phyloP scores from a whole-genome alignment of 192 early-diverging fungal genomes.

The Backusella australiensis region DNA sequence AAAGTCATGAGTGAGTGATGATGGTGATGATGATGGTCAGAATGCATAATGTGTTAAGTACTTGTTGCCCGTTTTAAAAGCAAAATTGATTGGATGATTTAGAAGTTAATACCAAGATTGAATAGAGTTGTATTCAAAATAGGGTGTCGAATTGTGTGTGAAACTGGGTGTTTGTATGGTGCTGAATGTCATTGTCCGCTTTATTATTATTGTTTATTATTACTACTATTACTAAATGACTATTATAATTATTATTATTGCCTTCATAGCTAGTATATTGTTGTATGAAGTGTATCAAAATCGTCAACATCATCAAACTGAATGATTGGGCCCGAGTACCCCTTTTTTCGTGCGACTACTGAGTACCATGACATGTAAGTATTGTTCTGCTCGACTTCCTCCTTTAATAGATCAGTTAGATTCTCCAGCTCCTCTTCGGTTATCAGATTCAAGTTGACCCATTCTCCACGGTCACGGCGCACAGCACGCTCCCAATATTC shows the following conservation, averaged over 20 bases:
- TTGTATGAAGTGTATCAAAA: conserved; percentile 13
- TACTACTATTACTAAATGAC: not conserved
- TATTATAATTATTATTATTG: not conserved
- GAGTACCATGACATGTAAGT: conserved; percentile 31
- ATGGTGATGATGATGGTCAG: not conserved
- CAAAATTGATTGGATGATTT: not conserved
- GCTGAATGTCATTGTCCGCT: not conserved
- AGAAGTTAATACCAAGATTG: not conserved
- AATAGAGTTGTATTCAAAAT: not conserved
- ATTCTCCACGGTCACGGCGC: not conserved
- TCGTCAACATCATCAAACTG: conserved; percentile 28
- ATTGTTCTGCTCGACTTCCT: conserved; percentile 15
- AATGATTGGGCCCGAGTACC: conserved; percentile 23
- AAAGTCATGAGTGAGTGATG: not conserved
- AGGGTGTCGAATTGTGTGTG: not conserved
- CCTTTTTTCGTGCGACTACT: conserved; percentile 23
- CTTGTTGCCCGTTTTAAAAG: not conserved
- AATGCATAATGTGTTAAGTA: not conserved
- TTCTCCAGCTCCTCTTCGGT: conserved; percentile 14
- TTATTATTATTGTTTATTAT: not conserved
- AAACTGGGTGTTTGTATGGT: not conserved
- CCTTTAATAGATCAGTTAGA: not conserved
- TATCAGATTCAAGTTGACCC: conserved; percentile 12
- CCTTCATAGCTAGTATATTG: not conserved
- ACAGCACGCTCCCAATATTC: conserved; percentile 23